These are phyloP conservation scores for Ogataea hybrid DNA, from an alignment of 1,139 yeast species.

Conservation along the genomic window DNA sequence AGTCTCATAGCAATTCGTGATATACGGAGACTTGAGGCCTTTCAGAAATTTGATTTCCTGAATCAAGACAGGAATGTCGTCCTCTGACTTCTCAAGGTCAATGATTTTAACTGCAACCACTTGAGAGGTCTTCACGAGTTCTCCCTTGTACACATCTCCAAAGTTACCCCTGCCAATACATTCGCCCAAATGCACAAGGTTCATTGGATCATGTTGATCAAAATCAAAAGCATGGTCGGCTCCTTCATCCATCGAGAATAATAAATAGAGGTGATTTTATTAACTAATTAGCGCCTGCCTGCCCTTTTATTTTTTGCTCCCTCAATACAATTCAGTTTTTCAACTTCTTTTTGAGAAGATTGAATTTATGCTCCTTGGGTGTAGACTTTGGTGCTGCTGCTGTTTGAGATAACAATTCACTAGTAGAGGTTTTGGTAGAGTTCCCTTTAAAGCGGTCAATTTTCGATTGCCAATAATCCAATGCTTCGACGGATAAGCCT, in stretches of 20 bases:
- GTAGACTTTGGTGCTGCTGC: background rate
- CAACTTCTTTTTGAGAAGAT: constrained; percentile 18
- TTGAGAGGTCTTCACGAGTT: constrained; percentile 18
- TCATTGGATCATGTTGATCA: constrained; percentile 17
- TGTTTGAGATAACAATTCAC: background rate
- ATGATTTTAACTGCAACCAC: constrained; percentile 78
- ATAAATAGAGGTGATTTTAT: constrained; percentile 26
- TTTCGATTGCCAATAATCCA: constrained; percentile 50
- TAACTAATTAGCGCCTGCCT: constrained; percentile 11
- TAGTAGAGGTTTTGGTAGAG: background rate
- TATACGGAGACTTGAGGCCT: constrained; percentile 57
- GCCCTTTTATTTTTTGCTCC: constrained; percentile 1
- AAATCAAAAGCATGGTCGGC: background rate
- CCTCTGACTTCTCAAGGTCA: constrained; percentile 70
- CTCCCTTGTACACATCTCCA: constrained; percentile 80
- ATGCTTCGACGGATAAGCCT: constrained; percentile 44
- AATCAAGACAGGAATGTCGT: constrained; percentile 63
- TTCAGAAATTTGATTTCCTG: constrained; percentile 77
- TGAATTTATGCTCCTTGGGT: constrained; percentile 18
- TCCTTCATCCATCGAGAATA: constrained; percentile 2
- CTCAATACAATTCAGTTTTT: constrained; percentile 3
- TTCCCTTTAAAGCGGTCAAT: constrained; percentile 33
- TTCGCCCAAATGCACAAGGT: constrained; percentile 38
- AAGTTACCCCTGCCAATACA: constrained; percentile 83
- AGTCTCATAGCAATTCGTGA: constrained; percentile 66